Percentiles rank a stretch among this genome's conserved stretches.
phyloP scores from a whole-genome alignment of 129 eudicot genomes.

The Ambrosia trifida region DNA sequence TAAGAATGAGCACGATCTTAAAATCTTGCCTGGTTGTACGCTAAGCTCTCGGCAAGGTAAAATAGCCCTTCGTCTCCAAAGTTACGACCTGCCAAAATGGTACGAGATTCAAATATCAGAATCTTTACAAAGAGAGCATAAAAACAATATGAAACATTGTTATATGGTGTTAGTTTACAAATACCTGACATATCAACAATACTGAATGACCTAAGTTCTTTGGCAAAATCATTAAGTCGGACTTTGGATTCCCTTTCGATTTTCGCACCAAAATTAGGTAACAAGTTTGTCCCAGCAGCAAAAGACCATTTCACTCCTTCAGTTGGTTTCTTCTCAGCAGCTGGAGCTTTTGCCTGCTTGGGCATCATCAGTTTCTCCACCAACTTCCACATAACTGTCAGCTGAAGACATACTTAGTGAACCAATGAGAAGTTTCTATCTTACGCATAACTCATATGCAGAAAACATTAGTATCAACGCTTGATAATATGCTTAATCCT shows the following conservation, averaged over 20 bases:
- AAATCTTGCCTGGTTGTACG: conserved; percentile 70
- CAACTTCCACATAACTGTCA: conserved; percentile 92
- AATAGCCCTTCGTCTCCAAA: conserved; percentile 90
- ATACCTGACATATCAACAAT: conserved; percentile 92
- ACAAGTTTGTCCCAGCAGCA: conserved; percentile 71
- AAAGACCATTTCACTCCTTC: conserved; percentile 82
- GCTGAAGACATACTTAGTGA: conserved; percentile 74
- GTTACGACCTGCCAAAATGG: conserved; percentile 63
- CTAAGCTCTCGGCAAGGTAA: conserved; percentile 90
- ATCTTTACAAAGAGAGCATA: neutral
- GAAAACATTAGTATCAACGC: conserved; percentile 10
- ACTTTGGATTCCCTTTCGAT: conserved; percentile 64
- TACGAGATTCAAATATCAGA: conserved; percentile 6
- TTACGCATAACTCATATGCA: conserved; percentile 12
- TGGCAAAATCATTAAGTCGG: conserved; percentile 69
- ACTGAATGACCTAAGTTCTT: conserved; percentile 69
- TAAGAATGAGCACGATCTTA: conserved; percentile 9
- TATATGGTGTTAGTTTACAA: neutral
- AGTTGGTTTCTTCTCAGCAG: conserved; percentile 47
- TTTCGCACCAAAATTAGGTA: conserved; percentile 56
- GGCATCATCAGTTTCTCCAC: conserved; percentile 66
- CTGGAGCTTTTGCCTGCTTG: conserved; percentile 48
- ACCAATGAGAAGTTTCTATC: conserved; percentile 40
- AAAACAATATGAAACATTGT: conserved; percentile 4
- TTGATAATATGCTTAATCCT: neutral